Evolutionary conservation across 139 green algal genomes (phyloP), one percentile per base, ranked within the genome.

Genomic region (Chlamydomonas sp.): DNA sequence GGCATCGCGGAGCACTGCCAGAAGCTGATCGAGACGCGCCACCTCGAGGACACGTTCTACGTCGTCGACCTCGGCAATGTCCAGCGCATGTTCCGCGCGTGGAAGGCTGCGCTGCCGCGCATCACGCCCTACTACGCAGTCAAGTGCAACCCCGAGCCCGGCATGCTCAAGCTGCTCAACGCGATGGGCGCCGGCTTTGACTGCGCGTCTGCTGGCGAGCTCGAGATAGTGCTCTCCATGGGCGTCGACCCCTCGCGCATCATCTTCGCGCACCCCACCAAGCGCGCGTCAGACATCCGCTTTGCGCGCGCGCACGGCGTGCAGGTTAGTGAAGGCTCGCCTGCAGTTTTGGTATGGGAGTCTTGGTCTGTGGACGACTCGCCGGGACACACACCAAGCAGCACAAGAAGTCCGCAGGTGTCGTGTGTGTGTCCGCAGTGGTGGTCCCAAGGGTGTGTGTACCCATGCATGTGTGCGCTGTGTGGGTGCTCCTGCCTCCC

Each of bases 181-280:
- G 81, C 90, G 1, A 72, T 97, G 35, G 94, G 94, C 35, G 81
- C 89, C 10, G 90, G 92, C 37, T 99, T 99, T 73, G 94, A 99
- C 83, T 97, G 92, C 65, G 94, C 94, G 3, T 90, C 76, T 24
- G 83, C 89, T 35, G 85, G 87, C 1, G 94, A 98, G 81, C 71
- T 97, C 24, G 80, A 91, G 35, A 65, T 77, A 54, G 90, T 98
- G 48, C 75, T 92, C 36, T 69, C 77, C 16, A 58, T 94, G 73
- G 94, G 94, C 2, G 90, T 96, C 0, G 26, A 67, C 36, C 76
- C 89, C 36, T 75, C 76, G 1, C 80, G 83, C 71, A 95, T 98
- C 74, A 84, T 99, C 31, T 98, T 94, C 69, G 93, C 94, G 1
- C 93, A 98, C 78, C 84, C 91, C 20, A 96, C 88, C 86, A 99